Base-by-base conservation (phyloP, 305 asterid species). In the Rubia occidens region DNA sequence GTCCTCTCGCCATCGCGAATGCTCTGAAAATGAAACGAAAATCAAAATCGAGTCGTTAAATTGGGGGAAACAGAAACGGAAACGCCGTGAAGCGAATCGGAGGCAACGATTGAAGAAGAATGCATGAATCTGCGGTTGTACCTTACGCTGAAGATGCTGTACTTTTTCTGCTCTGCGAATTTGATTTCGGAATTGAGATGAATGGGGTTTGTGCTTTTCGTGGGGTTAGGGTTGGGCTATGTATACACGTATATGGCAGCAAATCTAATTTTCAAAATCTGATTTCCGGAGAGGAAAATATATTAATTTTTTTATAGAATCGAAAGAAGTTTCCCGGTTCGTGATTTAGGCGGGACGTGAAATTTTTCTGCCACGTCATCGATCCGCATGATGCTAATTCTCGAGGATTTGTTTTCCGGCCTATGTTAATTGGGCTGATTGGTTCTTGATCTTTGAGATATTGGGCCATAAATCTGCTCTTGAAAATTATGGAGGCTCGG, bases 1-100 rank as follows among this genome's bases (percentile, higher is more conserved):
- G 71, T 21, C 75, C 82, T 67, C 76, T 78, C 69, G 69, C 75
- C 82, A 78, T 78, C 72, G 40, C 40, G 64, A 40, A 47, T 9
- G 14, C 69, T 53, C n/a, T 35, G 24, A 17, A 29, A 26, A 3
- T 39, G 49, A 20, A 39, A 68, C 54, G 24, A 24, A 49, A 11
- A 4, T 9, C 1, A 20, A 6, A 37, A 32, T 18, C 10, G 43
- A 62, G 54, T 26, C 6, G 1, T 8, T 5, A 58, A 71, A 54
- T 42, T 37, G 20, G 49, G 8, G 11, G 3, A 6, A 54, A 44
- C 11, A 35, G 18, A 14, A 13, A 37, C 2, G 35, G 24, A 37
- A 40, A 47, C 56, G 56, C 56, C 56, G 56, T 51, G 11, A 11
- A 29, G 49, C 11, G 32, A 8, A 2, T 26, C 14, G 6, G 42